These are phyloP conservation scores for Comarum palustre DNA, from an alignment of 306 rosid genomes.

Conservation along the genomic window DNA sequence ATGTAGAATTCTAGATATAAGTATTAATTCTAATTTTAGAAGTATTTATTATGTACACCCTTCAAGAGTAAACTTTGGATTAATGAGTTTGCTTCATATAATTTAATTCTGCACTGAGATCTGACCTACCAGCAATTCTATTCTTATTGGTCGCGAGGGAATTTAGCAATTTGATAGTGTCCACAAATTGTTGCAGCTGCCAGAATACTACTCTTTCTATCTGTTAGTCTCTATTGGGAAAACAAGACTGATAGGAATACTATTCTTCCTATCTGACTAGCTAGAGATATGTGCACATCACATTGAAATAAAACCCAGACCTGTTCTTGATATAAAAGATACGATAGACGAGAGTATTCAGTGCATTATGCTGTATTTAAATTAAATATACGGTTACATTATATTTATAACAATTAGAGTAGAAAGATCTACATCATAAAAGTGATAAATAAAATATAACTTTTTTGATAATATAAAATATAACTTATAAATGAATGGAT, in stretches of 20 bases:
- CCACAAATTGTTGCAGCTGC: neutral
- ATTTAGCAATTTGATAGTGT: neutral
- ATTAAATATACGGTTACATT: too few relatives aligned
- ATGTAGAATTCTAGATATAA: neutral
- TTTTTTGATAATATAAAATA: too few relatives aligned
- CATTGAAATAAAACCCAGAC: neutral
- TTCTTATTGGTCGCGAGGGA: neutral
- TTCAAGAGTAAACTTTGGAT: neutral
- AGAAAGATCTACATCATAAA: too few relatives aligned
- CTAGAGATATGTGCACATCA: neutral
- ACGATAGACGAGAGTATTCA: too few relatives aligned
- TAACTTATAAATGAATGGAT: too few relatives aligned
- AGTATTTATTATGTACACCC: slow-evolving; percentile 10
- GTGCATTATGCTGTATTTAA: too few relatives aligned
- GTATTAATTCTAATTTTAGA: neutral
- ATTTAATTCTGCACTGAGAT: slow-evolving; percentile 18
- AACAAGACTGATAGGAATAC: neutral
- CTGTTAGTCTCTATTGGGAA: too few relatives aligned
- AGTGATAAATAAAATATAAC: too few relatives aligned
- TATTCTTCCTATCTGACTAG: slow-evolving; percentile 4
- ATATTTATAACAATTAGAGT: too few relatives aligned
- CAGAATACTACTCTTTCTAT: neutral
- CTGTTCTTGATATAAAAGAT: too few relatives aligned
- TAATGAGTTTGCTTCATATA: slow-evolving; percentile 10
- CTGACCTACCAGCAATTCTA: slow-evolving; percentile 22